Conservation (phyloP, 176 grass and related monocot species). For the Aegilops longissima region DNA sequence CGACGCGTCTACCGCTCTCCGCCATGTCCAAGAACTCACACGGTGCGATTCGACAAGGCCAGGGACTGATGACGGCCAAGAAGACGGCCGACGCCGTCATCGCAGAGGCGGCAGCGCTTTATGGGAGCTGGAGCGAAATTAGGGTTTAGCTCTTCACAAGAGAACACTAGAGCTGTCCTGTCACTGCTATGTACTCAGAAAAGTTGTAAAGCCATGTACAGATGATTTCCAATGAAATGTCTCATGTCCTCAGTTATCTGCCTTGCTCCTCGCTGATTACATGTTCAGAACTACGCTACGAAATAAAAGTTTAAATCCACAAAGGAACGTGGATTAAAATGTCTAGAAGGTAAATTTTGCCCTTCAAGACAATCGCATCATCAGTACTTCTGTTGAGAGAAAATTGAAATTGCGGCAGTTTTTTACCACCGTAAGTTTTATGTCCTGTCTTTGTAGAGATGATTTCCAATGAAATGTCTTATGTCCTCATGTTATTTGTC, state of each 20-base stretch:
- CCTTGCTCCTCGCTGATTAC: background rate
- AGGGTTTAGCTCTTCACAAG: constrained; percentile 4
- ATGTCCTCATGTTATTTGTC: too few species aligned
- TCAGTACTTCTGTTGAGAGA: constrained; percentile 42
- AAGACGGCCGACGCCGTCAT: background rate
- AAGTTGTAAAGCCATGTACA: background rate
- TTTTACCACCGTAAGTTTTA: constrained; percentile 45
- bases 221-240: background rate
- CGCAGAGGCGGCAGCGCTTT: background rate
- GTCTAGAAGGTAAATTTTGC: too few species aligned
- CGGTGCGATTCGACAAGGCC: background rate
- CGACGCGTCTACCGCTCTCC: background rate
- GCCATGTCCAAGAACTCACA: constrained; percentile 1
- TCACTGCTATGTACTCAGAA: background rate
- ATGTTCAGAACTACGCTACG: background rate
- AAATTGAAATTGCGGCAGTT: constrained; percentile 74
- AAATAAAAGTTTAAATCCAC: too few species aligned
- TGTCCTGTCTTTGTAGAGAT: too few species aligned
- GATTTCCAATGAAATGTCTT: too few species aligned
- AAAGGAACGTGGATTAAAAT: background rate
- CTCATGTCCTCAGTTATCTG: background rate
- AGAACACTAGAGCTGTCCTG: too few species aligned
- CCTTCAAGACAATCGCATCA: background rate
- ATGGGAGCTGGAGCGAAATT: constrained; percentile 22
- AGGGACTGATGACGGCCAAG: background rate